Evolutionary conservation across 169 alveolate species (phyloP), one percentile per base, ranked within the genome.

Genomic region (Plasmodium inui): DNA sequence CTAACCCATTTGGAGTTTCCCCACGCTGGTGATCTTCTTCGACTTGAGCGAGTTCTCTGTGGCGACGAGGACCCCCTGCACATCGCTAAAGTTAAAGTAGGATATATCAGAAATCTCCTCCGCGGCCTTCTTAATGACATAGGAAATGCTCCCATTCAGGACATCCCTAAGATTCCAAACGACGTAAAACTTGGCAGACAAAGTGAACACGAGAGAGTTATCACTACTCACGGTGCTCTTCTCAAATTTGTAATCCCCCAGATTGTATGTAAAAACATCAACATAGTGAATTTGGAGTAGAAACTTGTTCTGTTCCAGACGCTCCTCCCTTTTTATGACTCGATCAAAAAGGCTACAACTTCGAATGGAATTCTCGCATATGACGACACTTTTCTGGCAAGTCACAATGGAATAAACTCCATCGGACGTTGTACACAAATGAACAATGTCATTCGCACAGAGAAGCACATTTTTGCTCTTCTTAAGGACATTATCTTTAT

Each of bases 391-490:
- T 55, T 57, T 76, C 28, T 76, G 67, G 22, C 93, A 86, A 14
- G 93, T 86, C 6, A 86, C 86, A 76, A 86, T 44, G 22, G 93
- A 86, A 78, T 86, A 74, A 3, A 76, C 5, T 6, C 93, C 93
- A 26, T 86, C 86, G 26, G 12, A 19, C 19, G 93, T 34, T n/a
- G 67, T 57, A 76, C 71, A 55, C n/a, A 86, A 78, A 78, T 86
- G 88, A 5, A 86, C 93, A 44, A 86, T 86, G 28, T 86, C 93
- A 74, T 86, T 79, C 5, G 93, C 19, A 55, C 93, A 74, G 32
- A 55, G 17, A 4, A 86, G 12, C 6, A 41, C 67, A 30, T 86
- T 86, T 78, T 86, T 86, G 37, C 93, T 57, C 67, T 78, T 86
- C 70, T 86, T 86, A 17, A 86, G 78, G 46, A 57, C 34, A 79